Percentiles rank a stretch among this genome's conserved stretches.
These are phyloP conservation scores for Ophiocordyceps unilateralis DNA, from an alignment of 2,329 filamentous ascomycete genomes.

Conservation along the genomic window DNA sequence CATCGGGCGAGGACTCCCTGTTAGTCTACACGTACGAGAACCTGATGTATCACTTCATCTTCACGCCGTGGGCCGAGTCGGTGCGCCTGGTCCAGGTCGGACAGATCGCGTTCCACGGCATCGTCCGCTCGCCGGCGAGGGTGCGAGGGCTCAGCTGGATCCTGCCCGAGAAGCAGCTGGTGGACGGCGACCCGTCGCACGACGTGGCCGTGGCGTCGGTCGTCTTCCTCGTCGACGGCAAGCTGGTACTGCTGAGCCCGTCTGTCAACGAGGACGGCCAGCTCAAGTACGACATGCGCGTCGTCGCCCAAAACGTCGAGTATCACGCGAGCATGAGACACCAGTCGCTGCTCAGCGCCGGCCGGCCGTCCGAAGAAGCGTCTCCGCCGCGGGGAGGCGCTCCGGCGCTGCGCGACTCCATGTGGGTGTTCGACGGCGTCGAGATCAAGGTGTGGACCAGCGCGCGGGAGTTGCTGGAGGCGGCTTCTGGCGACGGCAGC, in stretches of 20 bases:
- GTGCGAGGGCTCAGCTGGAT: constrained; percentile 94
- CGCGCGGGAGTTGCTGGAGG: constrained; percentile 64
- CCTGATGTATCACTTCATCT: constrained; percentile 84
- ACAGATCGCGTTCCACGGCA: constrained; percentile 93
- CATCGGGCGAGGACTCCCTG: constrained; percentile 83
- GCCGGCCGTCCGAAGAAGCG: constrained; percentile 9
- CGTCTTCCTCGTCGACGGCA: constrained; percentile 91
- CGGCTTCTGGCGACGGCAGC: constrained; percentile 44
- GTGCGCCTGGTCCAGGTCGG: constrained; percentile 82
- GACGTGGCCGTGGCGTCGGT: constrained; percentile 90
- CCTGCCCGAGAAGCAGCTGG: constrained; percentile 72
- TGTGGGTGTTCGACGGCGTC: constrained; percentile 87
- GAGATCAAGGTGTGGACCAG: constrained; percentile 82
- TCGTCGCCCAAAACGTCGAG: constrained; percentile 90
- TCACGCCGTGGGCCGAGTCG: constrained; percentile 50
- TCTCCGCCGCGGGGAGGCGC: constrained; percentile 9
- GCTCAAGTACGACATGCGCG: constrained; percentile 95
- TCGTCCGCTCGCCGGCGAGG: constrained; percentile 80
- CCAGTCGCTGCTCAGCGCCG: constrained; percentile 34
- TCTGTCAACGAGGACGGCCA: constrained; percentile 67
- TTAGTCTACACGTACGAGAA: constrained; percentile 97
- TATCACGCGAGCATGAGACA: constrained; percentile 90
- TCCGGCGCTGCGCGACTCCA: constrained; percentile 56
- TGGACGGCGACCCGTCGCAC: constrained; percentile 84
- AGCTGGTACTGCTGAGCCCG: constrained; percentile 80